A percentile compares a stretch with the other conserved stretches of the same genome.
phyloP scores from a whole-genome alignment of 164 flowering plant species.

The Protea cynaroides region DNA sequence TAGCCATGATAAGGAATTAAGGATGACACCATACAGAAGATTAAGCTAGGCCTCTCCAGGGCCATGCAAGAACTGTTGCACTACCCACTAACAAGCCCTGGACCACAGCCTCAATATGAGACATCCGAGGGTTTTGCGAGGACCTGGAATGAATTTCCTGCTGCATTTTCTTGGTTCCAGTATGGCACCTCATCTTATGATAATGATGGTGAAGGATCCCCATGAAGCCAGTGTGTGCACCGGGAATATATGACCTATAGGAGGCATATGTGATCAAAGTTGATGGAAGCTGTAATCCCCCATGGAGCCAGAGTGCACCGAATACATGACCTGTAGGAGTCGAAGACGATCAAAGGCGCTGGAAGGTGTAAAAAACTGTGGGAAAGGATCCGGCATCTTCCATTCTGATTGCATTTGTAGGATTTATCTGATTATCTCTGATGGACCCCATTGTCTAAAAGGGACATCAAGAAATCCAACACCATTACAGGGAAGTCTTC shows the following conservation, averaged over 20 bases:
- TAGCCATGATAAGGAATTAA: no score
- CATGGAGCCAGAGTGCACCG: no score
- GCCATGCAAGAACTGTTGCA: constrained; percentile 60
- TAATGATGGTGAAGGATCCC: constrained; percentile 56
- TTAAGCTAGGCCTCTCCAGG: constrained; percentile 58
- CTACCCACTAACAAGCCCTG: constrained; percentile 44
- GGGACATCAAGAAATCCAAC: no score
- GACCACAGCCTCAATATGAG: constrained; percentile 28
- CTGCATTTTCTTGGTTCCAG: constrained; percentile 37
- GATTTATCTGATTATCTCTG: constrained; percentile 77
- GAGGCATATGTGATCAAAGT: no score
- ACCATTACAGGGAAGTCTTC: no score
- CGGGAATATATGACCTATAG: constrained; percentile 67
- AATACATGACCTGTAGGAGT: no score
- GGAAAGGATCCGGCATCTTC: constrained; percentile 38
- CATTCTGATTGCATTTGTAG: constrained; percentile 73
- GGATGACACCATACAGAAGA: constrained; percentile 60
- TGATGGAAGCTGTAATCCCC: no score
- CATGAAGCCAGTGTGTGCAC: constrained; percentile 77
- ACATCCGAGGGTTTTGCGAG: constrained; percentile 33
- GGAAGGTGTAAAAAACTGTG: constrained; percentile 36
- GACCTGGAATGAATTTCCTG: constrained; percentile 31
- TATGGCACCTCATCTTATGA: constrained; percentile 44
- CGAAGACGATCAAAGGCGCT: constrained; percentile 49
- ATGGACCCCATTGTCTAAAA: constrained; percentile 56